These are phyloP conservation scores for Steccherinum ochraceum DNA, from an alignment of 768 basidiomycete species.

Conservation along the genomic window DNA sequence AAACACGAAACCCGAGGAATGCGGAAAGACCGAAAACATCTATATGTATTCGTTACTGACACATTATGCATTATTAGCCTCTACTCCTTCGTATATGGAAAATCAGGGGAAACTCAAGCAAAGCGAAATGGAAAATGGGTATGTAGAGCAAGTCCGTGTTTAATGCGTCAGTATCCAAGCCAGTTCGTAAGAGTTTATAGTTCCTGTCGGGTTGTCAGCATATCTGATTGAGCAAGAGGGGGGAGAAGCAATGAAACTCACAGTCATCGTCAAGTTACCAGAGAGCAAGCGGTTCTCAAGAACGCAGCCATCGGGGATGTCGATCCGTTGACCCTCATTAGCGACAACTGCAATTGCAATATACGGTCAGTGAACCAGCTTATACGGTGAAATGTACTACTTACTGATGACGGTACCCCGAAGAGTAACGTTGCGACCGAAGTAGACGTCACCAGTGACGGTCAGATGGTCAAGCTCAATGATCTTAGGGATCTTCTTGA, in stretches of 20 bases:
- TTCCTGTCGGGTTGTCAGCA: too few relatives aligned
- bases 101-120: too few relatives aligned
- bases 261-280: constrained; percentile 82
- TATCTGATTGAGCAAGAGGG: not conserved
- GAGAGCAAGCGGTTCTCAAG: constrained; percentile 75
- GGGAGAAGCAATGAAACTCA: constrained; percentile 9
- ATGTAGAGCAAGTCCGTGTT: not conserved
- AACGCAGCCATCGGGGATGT: constrained; percentile 70
- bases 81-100: too few relatives aligned
- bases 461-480: constrained; percentile 92
- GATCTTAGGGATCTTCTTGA: constrained; percentile 91
- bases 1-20: too few relatives aligned
- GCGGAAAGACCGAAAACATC: too few relatives aligned
- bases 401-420: constrained; percentile 83
- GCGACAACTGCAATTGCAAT: constrained; percentile 54
- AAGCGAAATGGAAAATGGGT: not conserved
- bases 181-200: too few relatives aligned
- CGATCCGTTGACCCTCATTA: constrained; percentile 69
- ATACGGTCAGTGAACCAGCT: too few relatives aligned
- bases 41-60: too few relatives aligned
- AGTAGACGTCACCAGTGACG: constrained; percentile 86
- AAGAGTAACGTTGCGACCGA: constrained; percentile 81
- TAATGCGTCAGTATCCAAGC: not conserved
- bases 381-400: constrained; percentile 13
- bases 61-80: too few relatives aligned